Evolutionary conservation across 768 basidiomycete genomes (phyloP), one percentile per base, ranked within the genome.

Genomic region (Galerina marginata): DNA sequence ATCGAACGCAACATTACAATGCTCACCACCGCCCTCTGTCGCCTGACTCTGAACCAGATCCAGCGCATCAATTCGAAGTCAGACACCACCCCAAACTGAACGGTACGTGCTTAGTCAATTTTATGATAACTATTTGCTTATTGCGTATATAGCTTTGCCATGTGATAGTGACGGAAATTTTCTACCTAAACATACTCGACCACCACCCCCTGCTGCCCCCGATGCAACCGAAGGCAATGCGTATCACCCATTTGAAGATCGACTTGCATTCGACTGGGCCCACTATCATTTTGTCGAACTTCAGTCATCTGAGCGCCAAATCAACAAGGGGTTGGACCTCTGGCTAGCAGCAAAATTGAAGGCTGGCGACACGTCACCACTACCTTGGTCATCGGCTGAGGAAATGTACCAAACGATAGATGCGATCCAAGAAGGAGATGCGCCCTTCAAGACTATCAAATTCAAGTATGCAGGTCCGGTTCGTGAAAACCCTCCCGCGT

Each of bases 401-500:
- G 55, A 47, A 40, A 48, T 56, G 46, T 48, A 48, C 9, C 5
- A 16, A 10, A 56, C 54, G 4, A 46, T 56, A 20, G 54, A 56
- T 33, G 15, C 26, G 11, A 56, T 56, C 12, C 54, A 56, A 15
- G 44, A 56, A 37, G 54, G 54, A 6, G 43, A 48, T n/a, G 63
- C 65, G 4, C 66, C 65, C 14, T 69, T 66, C 33, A 6, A 53
- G 2, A 67, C 66, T 2, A 55, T 62, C 25, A n/a, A 42, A 3
- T 59, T 66, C 39, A 60, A 58, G 16, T 69, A 68, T 42, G 33
- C 44, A 5, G 67, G 70, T 9, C 52, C 49, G 12, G 6, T 57
- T 15, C 65, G 56, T 33, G 14, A 25, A 6, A 65, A 62, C 10
- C 52, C 69, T 2, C 70, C 69, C 11, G 25, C 25, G 0, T 72